Evolutionary conservation across 768 basidiomycete species (phyloP).

Genomic region (Sistotremastrum niveocremeum): DNA sequence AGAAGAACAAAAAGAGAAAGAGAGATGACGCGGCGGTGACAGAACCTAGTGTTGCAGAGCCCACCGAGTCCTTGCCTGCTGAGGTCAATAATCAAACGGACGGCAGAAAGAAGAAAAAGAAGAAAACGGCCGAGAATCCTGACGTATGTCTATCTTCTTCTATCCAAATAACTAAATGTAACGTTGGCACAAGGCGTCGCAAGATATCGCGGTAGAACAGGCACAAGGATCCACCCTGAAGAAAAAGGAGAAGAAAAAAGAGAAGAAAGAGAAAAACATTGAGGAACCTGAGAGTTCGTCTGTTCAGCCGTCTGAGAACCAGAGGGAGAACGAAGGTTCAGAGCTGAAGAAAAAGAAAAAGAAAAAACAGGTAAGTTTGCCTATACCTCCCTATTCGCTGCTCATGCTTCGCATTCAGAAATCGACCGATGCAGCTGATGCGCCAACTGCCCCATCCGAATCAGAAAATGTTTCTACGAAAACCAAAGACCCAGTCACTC

Average conservation of each 20-base stretch:
- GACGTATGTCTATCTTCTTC: neutral
- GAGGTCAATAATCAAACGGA: neutral
- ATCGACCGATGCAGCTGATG: constrained; percentile 4
- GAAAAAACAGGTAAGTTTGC: neutral
- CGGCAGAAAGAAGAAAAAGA: neutral
- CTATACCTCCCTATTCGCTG: neutral
- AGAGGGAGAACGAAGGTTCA: constrained; percentile 2
- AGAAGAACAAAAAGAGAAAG: constrained; percentile 7
- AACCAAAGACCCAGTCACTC: constrained; percentile 4
- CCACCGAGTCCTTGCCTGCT: neutral
- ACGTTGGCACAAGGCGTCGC: constrained; percentile 1
- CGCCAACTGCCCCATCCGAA: constrained; percentile 6
- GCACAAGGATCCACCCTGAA: neutral
- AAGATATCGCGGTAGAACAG: constrained; percentile 1
- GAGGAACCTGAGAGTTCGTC: constrained; percentile 1
- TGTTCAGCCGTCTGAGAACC: neutral
- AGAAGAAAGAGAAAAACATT: constrained; percentile 2
- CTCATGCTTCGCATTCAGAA: neutral
- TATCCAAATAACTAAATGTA: constrained; percentile 3
- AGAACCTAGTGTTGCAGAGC: neutral
- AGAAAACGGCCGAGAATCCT: neutral
- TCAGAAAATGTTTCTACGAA: constrained; percentile 8
- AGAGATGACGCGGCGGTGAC: neutral
- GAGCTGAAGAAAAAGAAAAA: constrained; percentile 4
- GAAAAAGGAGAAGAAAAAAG: constrained; percentile 6